Conservation (phyloP, 306 rosid species). For the Albizia julibrissin region DNA sequence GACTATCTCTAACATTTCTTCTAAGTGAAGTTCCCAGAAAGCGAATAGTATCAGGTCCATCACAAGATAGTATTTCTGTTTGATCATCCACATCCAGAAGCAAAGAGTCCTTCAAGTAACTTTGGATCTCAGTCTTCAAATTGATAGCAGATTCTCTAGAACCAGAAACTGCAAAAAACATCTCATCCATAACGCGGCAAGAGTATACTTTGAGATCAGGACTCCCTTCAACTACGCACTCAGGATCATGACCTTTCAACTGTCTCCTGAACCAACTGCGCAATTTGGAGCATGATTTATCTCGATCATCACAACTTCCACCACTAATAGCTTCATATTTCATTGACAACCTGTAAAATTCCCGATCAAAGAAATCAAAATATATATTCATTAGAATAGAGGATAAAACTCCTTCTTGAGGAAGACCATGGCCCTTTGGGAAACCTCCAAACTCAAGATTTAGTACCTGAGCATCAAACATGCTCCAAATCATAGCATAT, state of each 20-base stretch:
- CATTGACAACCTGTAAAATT: constrained; percentile 80
- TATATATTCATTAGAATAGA: constrained; percentile 87
- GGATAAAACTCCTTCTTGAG: constrained; percentile 87
- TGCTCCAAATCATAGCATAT: constrained; percentile 48
- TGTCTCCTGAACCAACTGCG: constrained; percentile 84
- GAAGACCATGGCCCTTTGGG: constrained; percentile 89
- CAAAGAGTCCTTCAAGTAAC: constrained; percentile 63
- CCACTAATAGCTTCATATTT: constrained; percentile 68
- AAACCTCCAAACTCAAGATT: constrained; percentile 91
- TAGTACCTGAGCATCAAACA: constrained; percentile 72
- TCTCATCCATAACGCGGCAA: constrained; percentile 88
- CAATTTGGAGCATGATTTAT: constrained; percentile 54
- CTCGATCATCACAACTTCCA: constrained; percentile 33
- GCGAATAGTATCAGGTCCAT: constrained; percentile 44
- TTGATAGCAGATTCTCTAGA: constrained; percentile 64
- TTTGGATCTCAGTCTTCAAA: constrained; percentile 62
- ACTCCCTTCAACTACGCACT: constrained; percentile 35
- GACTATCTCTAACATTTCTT: constrained; percentile 63
- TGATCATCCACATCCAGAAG: constrained; percentile 60
- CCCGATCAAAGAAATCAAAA: constrained; percentile 77
- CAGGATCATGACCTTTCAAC: constrained; percentile 50
- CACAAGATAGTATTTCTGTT: constrained; percentile 58
- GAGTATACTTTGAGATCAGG: constrained; percentile 50
- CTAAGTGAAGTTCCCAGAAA: constrained; percentile 68
- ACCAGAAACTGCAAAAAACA: constrained; percentile 73